Base-by-base conservation (phyloP, 768 basidiomycete genomes). In the Mrakia blollopis region DNA sequence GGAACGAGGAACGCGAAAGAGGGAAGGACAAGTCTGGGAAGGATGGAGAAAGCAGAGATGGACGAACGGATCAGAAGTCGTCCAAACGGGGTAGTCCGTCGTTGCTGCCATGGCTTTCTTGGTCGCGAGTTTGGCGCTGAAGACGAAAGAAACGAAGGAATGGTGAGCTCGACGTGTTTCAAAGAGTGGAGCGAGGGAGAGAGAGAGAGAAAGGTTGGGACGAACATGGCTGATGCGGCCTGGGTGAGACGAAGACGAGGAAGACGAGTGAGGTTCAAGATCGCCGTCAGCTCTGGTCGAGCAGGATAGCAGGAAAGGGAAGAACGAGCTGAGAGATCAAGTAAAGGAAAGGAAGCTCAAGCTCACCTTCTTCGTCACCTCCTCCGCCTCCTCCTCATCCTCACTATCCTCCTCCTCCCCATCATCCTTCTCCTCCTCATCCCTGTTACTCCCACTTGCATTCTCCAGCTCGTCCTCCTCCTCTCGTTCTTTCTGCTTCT, bases 1-100 rank as follows among this genome's bases (percentile, higher is more conserved):
- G 50, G 32, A 52, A 47, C 47, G 30, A 28, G 35, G 28, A n/a
- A n/a, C 13, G 14, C 1, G 44, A 44, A 14, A 14, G 44, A 44
- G 44, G 5, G 44, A 44, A 44, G 44, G 11, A 44, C 11, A 13
- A 44, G 44, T 9, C 10, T 11, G 44, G 44, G 44, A 44, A 6
- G 44, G 44, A 14, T 44, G 44, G 39, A 41, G 11, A 5, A 41
- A 41, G 39, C 10, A 6, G 44, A n/a, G n/a, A n/a, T n/a, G n/a
- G n/a, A 70, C 68, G 35, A 13, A 69, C 76, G 76, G 28, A 16
- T 77, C 60, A 9, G 54, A 62, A 32, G 37, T 61, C 13, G 39
- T 28, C 73, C 73, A 63, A 4, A n/a, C 52, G 35, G 73, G 61
- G 39, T 62, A 61, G 60, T 74, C 73, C 39, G n/a, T 62, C 21